These are phyloP conservation scores for Colletotrichum spinosum DNA, from an alignment of 2,329 filamentous ascomycete genomes.

Conservation along the genomic window DNA sequence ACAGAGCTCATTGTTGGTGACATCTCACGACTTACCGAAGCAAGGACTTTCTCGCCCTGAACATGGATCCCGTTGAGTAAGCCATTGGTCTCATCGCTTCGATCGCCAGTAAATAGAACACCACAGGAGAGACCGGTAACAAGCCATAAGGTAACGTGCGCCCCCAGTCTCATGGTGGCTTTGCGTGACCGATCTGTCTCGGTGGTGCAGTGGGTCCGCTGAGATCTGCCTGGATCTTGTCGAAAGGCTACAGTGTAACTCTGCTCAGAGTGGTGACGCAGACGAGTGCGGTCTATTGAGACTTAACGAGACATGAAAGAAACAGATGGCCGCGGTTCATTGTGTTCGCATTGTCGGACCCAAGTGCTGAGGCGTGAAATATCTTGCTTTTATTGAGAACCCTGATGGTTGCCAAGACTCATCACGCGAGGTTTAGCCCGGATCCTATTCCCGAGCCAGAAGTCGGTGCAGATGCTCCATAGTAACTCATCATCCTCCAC, in stretches of 20 bases:
- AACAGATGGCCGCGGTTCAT: not conserved
- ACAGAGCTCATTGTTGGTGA: not conserved
- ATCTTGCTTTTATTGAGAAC: constrained; percentile 1
- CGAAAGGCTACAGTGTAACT: too few species aligned
- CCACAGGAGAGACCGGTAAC: not conserved
- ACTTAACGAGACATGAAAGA: not conserved
- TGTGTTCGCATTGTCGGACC: not conserved
- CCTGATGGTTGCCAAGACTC: constrained; percentile 37
- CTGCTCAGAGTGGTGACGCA: too few species aligned
- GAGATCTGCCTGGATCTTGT: not conserved
- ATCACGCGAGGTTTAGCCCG: constrained; percentile 6
- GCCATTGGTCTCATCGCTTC: not conserved
- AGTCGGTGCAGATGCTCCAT: constrained; percentile 6
- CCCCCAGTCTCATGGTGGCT: constrained; percentile 12
- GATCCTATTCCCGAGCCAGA: not conserved
- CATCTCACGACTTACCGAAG: constrained; percentile 11
- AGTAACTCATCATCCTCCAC: not conserved
- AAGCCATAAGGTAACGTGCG: not conserved
- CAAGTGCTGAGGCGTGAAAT: too few species aligned
- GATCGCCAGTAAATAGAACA: too few species aligned
- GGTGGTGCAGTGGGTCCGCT: not conserved
- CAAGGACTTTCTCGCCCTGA: not conserved
- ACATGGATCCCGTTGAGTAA: not conserved
- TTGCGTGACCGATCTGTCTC: not conserved
- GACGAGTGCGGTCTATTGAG: too few species aligned